Evolutionary conservation across 1,284 basidiomycete species (phyloP).

Genomic region (Malassezia slooffiae): DNA sequence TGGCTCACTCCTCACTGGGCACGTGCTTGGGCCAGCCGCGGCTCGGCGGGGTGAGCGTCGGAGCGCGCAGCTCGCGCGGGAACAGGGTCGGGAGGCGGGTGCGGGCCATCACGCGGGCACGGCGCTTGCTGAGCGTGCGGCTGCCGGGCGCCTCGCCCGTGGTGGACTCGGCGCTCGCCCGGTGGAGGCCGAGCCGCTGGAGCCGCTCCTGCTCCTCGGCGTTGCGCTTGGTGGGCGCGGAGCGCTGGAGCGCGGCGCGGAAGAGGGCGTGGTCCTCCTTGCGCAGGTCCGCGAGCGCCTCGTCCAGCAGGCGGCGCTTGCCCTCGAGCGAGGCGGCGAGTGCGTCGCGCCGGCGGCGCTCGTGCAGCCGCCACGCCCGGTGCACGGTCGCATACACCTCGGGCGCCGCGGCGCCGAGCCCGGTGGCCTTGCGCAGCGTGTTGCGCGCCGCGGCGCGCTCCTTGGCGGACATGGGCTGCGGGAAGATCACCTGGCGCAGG

Average conservation of each 20-base stretch:
- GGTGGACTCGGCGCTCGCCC: slow-evolving; percentile 5
- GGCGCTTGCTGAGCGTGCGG: slow-evolving; percentile 24
- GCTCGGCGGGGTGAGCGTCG: slow-evolving; percentile 31
- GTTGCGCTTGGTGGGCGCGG: slow-evolving; percentile 30
- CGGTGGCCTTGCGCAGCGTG: slow-evolving; percentile 20
- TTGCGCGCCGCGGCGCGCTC: slow-evolving; percentile 14
- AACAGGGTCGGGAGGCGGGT: slow-evolving; percentile 36
- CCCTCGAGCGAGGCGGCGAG: slow-evolving; percentile 19
- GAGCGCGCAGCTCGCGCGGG: slow-evolving; percentile 40
- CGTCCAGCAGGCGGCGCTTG: slow-evolving; percentile 30
- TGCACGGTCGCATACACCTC: slow-evolving; percentile 90
- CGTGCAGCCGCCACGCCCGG: slow-evolving; percentile 75
- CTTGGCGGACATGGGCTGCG: slow-evolving; percentile 19
- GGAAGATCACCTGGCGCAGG: slow-evolving; percentile 37
- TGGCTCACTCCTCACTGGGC: slow-evolving; percentile 6
- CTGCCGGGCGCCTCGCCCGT: slow-evolving; percentile 21
- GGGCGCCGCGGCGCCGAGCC: slow-evolving; percentile 19
- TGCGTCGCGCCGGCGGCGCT: slow-evolving; percentile 59
- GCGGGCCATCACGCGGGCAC: slow-evolving; percentile 23
- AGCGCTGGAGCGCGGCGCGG: slow-evolving; percentile 29
- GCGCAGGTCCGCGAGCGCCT: slow-evolving; percentile 27
- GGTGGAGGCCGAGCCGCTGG: slow-evolving; percentile 26
- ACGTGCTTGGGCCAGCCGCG: slow-evolving; percentile 25
- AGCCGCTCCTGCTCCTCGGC: slow-evolving; percentile 34
- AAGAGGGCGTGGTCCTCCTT: slow-evolving; percentile 21